phyloP scores from a whole-genome alignment of 73 alveolate species.

The Blepharisma japonicum region DNA sequence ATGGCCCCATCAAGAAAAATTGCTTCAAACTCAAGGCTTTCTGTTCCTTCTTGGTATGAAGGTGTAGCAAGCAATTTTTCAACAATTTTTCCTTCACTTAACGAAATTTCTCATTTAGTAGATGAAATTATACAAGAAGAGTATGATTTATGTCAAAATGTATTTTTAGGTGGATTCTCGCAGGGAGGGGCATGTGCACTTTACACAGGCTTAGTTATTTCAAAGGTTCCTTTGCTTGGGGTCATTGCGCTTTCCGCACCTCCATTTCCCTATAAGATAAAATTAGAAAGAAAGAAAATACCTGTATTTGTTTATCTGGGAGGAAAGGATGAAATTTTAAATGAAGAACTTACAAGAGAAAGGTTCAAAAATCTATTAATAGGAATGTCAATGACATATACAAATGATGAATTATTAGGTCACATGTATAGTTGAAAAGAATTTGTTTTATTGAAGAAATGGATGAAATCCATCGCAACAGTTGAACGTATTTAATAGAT shows the following conservation, averaged over 20 bases:
- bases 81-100: conserved; percentile 1
- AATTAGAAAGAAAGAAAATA: conserved; percentile 1
- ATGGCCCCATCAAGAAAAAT: not conserved
- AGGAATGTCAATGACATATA: not conserved
- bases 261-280: not conserved
- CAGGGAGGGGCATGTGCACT: conserved; percentile 17
- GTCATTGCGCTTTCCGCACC: not conserved
- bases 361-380: not conserved
- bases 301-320: conserved; percentile 33
- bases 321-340: conserved; percentile 1
- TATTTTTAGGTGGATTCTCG: conserved; percentile 32
- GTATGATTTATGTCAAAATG: not conserved
- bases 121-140: conserved; percentile 24
- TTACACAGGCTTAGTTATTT: conserved; percentile 25
- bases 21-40: not conserved
- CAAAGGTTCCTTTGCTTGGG: conserved; percentile 22
- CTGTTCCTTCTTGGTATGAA: conserved; percentile 10
- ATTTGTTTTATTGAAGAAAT: not conserved
- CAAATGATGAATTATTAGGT: not conserved
- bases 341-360: not conserved
- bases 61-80: not conserved
- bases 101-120: conserved; percentile 6
- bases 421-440: conserved; percentile 24
- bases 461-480: not conserved
- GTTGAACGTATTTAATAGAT: not conserved